Evolutionary conservation across 2,329 filamentous ascomycete genomes (phyloP), one percentile per base, ranked within the genome.

Genomic region (Fusarium sp.): DNA sequence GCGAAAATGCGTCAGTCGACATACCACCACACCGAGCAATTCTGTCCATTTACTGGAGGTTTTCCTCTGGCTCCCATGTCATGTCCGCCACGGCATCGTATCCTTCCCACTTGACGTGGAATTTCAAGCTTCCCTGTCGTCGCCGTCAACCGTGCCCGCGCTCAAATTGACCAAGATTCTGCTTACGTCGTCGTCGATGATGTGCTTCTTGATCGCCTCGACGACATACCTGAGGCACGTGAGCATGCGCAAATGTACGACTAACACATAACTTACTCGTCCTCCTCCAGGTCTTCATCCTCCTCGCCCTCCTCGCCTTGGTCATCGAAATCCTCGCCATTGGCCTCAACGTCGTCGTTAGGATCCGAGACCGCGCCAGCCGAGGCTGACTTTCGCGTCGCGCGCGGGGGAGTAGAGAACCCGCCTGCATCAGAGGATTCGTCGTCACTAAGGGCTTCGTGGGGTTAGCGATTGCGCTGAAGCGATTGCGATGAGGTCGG

Each of bases 21-120:
- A 6, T 27, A 20, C n/a, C 17, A 22, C 8, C 7, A 10, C 12
- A 11, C 17, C 4, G 11, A 9, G 9, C 20, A 45, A 20, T 6
- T 30, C 35, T 15, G 12, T 33, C 22, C 43, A 69, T 79, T 59
- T 73, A 83, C 82, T 72, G 50, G 8, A 83, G 75, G 68, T 95
- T 95, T 12, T 90, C 90, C 76, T 94, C 91, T 0, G 93, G 91
- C 80, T 97, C 94, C 94, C 93, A 96, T 0, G 94, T 97, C 78
- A 90, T 83, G 74, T 97, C 94, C 0, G 85, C 81, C 70, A 91
- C 90, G 70, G 91, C 89, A 0, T 93, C 90, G 71, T 92, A 97
- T 4, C 94, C 94, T 73, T 94, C 90, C 94, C 94, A 97, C 78
- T 96, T 95, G 38, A 97, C 93, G 61, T 92, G 87, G 78, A 93